These are phyloP conservation scores for Leishmania tarentolae DNA, from an alignment of 208 protist species.

Conservation along the genomic window DNA sequence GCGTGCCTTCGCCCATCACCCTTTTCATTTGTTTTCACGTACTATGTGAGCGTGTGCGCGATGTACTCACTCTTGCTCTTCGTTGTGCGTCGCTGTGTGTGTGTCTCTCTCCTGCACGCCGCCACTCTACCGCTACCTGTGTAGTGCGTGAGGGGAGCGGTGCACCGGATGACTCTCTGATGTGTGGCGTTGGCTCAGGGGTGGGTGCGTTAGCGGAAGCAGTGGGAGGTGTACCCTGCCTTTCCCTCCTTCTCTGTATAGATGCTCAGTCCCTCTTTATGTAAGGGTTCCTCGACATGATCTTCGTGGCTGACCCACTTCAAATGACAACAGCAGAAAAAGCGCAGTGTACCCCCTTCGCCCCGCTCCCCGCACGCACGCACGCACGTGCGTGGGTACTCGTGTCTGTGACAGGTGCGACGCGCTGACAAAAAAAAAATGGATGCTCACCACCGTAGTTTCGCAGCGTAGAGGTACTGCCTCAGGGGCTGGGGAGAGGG, in stretches of 20 bases:
- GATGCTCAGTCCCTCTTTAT: background rate
- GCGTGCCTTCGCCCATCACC: too few species aligned
- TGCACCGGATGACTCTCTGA: background rate
- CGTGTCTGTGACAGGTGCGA: background rate
- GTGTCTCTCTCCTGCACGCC: conserved; percentile 3
- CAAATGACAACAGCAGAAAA: too few species aligned
- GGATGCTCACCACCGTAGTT: background rate
- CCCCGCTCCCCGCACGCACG: too few species aligned
- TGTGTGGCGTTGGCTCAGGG: background rate
- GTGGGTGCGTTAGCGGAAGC: background rate
- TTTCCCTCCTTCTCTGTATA: background rate
- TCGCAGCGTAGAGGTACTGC: background rate
- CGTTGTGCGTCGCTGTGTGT: too few species aligned
- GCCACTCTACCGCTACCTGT: background rate
- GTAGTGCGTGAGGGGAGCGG: background rate
- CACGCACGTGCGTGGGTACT: background rate
- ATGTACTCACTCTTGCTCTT: too few species aligned
- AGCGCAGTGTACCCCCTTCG: too few species aligned
- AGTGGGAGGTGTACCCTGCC: background rate
- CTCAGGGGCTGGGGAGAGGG: too few species aligned
- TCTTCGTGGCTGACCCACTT: conserved; percentile 5
- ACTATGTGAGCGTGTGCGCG: background rate
- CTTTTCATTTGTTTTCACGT: too few species aligned
- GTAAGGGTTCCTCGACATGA: background rate
- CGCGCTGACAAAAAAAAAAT: background rate